Evolutionary conservation across 1,139 yeast genomes (phyloP).

Genomic region (Hanseniaspora uvarum): DNA sequence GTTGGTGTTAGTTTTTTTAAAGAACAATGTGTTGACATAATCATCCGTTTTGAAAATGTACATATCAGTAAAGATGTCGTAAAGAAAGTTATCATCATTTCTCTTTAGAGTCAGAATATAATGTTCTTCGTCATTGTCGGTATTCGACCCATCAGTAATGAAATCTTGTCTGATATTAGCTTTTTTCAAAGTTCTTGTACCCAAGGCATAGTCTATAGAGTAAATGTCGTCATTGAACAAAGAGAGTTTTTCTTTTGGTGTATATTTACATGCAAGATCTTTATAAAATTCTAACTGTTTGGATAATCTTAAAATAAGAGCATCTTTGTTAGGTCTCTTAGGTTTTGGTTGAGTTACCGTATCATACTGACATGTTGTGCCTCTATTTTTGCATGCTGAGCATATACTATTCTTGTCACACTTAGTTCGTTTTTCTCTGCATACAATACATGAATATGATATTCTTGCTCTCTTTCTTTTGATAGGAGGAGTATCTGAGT

Average conservation of each 20-base stretch:
- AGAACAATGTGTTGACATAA: slow-evolving; percentile 5
- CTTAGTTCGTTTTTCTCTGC: slow-evolving; percentile 29
- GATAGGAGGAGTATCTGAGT: not conserved
- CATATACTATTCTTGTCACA: slow-evolving; percentile 31
- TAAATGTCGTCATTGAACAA: slow-evolving; percentile 18
- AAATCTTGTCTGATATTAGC: too few species aligned
- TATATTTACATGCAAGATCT: slow-evolving; percentile 23
- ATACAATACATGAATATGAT: slow-evolving; percentile 30
- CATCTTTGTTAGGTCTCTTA: slow-evolving; percentile 28
- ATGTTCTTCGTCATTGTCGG: not conserved
- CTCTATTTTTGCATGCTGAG: slow-evolving; percentile 26
- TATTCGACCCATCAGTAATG: not conserved
- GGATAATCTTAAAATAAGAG: slow-evolving; percentile 27
- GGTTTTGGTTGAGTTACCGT: slow-evolving; percentile 29
- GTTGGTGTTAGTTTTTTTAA: not conserved
- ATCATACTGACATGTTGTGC: slow-evolving; percentile 28
- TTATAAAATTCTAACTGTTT: slow-evolving; percentile 30
- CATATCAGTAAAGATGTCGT: slow-evolving; percentile 5
- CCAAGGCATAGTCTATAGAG: slow-evolving; percentile 17
- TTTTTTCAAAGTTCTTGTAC: slow-evolving; percentile 17
- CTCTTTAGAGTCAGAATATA: not conserved
- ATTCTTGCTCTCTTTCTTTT: slow-evolving; percentile 26
- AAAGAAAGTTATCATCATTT: not conserved
- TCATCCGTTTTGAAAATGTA: slow-evolving; percentile 14
- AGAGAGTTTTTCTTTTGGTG: slow-evolving; percentile 7